Evolutionary conservation across 2,329 filamentous ascomycete species (phyloP).

Genomic region (Venturia aucupariae): DNA sequence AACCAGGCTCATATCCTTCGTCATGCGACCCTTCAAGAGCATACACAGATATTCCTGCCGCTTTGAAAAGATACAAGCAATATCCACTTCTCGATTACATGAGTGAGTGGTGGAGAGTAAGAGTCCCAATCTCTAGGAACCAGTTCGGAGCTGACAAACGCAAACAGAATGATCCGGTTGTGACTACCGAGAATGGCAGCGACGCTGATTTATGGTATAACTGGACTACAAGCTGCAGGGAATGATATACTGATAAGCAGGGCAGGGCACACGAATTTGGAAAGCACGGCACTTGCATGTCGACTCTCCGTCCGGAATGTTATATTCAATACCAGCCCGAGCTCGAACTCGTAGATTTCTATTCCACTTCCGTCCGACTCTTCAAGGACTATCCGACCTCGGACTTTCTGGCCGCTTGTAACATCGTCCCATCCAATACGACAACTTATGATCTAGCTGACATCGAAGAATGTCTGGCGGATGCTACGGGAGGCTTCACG

Average conservation of each 20-base stretch:
- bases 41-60: slow-evolving; percentile 8
- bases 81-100: slow-evolving; percentile 4
- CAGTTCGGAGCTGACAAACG: not conserved
- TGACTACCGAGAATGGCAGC: slow-evolving; percentile 7
- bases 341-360: slow-evolving; percentile 61
- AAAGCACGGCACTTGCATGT: slow-evolving; percentile 60
- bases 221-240: too few relatives aligned
- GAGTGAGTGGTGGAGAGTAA: slow-evolving; percentile 8
- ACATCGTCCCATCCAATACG: slow-evolving; percentile 5
- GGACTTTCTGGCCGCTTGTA: slow-evolving; percentile 22
- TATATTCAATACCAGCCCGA: slow-evolving; percentile 49
- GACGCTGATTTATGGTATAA: slow-evolving; percentile 40
- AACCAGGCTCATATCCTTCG: slow-evolving; percentile 11
- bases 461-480: slow-evolving; percentile 5
- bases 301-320: slow-evolving; percentile 55
- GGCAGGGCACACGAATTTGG: slow-evolving; percentile 53
- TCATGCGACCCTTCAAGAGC: slow-evolving; percentile 11
- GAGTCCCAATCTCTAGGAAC: not conserved
- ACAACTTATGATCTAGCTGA: slow-evolving; percentile 10
- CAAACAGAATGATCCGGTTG: slow-evolving; percentile 11
- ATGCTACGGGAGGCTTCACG: not conserved
- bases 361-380: slow-evolving; percentile 53
- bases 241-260: not conserved
- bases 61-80: slow-evolving; percentile 3
- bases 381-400: slow-evolving; percentile 61